Percentiles rank a stretch among this genome's conserved stretches.
Evolutionary conservation across 805 yeast genomes (phyloP).

Genomic region (Ogataea polymorpha): DNA sequence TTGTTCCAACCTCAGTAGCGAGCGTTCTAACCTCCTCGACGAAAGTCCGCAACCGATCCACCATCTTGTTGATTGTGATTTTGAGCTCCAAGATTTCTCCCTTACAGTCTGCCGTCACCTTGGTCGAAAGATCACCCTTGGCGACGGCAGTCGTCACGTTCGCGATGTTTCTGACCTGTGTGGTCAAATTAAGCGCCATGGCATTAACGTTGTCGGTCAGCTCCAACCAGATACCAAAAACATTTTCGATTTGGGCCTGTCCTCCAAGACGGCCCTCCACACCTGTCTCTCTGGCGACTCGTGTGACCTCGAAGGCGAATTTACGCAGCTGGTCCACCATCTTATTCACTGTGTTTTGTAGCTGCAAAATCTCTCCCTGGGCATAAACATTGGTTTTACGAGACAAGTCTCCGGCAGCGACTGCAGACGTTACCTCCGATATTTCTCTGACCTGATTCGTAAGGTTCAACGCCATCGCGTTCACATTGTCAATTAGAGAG

Average conservation of each 20-base stretch:
- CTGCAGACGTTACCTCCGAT: constrained; percentile 87
- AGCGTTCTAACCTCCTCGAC: constrained; percentile 82
- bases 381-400: constrained; percentile 86
- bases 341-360: constrained; percentile 82
- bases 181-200: constrained; percentile 84
- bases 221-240: constrained; percentile 86
- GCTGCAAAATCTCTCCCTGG: constrained; percentile 82
- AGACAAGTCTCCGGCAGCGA: constrained; percentile 81
- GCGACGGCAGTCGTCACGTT: constrained; percentile 88
- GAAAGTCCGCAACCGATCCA: constrained; percentile 79
- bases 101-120: constrained; percentile 82
- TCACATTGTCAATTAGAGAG: constrained; percentile 77
- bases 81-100: constrained; percentile 78
- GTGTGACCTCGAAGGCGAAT: constrained; percentile 81
- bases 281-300: constrained; percentile 87
- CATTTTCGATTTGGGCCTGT: constrained; percentile 75
- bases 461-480: constrained; percentile 82
- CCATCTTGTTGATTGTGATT: constrained; percentile 82
- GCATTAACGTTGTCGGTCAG: constrained; percentile 85
- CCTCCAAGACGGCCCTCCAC: constrained; percentile 88
- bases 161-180: constrained; percentile 85
- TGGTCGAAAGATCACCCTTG: constrained; percentile 74
- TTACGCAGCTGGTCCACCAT: constrained; percentile 85
- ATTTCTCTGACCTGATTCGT: constrained; percentile 87
- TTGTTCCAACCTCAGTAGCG: constrained; percentile 81